Evolutionary conservation across 805 yeast genomes (phyloP).

Genomic region (Geotrichum ghanense): DNA sequence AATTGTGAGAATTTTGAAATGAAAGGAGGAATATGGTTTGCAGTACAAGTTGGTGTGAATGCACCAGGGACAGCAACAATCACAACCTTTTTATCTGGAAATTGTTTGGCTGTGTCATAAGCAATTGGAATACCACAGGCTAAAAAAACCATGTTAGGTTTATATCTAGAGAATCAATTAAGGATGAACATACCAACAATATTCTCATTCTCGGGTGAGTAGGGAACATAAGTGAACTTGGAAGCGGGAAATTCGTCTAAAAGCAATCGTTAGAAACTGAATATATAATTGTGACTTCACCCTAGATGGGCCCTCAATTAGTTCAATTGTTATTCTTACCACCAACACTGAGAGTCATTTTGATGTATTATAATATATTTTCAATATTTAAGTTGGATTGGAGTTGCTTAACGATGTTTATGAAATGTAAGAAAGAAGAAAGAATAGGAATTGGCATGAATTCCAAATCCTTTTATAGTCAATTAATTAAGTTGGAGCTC

Average conservation of each 20-base stretch:
- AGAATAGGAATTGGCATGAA: too few relatives aligned
- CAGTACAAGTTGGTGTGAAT: conserved; percentile 74
- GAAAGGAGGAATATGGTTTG: conserved; percentile 61
- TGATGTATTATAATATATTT: not conserved
- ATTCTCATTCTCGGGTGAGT: conserved; percentile 8
- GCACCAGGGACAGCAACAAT: conserved; percentile 80
- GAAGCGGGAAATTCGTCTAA: conserved; percentile 12
- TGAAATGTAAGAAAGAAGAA: too few relatives aligned
- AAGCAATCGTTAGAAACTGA: too few relatives aligned
- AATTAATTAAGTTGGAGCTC: too few relatives aligned
- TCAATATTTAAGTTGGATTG: too few relatives aligned
- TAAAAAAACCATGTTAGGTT: not conserved
- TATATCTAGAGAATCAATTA: not conserved
- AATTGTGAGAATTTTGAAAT: conserved; percentile 39
- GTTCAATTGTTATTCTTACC: conserved; percentile 5
- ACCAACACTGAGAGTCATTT: conserved; percentile 10
- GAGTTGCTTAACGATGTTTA: too few relatives aligned
- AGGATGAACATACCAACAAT: conserved; percentile 1
- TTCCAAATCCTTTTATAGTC: too few relatives aligned
- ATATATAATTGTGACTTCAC: conserved; percentile 2
- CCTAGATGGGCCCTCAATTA: not conserved
- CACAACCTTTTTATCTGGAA: conserved; percentile 41
- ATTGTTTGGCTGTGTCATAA: conserved; percentile 26
- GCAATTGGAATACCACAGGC: conserved; percentile 31
- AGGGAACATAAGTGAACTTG: conserved; percentile 20